Evolutionary conservation across 2,329 filamentous ascomycete genomes (phyloP).

Genomic region (Colletotrichum higginsianum): DNA sequence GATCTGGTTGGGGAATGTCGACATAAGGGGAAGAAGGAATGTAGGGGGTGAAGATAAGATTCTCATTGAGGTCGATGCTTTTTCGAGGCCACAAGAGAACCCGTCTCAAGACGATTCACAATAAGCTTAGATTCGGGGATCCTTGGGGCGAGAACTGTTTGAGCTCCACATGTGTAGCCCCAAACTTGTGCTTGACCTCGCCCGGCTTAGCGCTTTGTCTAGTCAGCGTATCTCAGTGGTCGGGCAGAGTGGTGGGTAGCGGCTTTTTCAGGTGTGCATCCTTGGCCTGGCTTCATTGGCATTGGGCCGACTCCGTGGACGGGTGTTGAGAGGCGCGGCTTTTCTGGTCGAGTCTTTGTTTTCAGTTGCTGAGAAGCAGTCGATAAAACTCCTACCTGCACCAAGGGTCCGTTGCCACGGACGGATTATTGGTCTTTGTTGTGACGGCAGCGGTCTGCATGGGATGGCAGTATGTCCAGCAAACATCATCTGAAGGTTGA

Average conservation of each 20-base stretch:
- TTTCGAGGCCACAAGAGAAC: not conserved
- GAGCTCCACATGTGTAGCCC: slow-evolving; percentile 11
- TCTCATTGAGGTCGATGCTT: not conserved
- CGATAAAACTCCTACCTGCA: slow-evolving; percentile 8
- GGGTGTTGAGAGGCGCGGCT: slow-evolving; percentile 32
- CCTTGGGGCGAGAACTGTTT: not conserved
- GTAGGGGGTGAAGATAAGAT: too few species aligned
- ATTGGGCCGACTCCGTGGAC: slow-evolving; percentile 23
- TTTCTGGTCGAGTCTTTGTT: slow-evolving; percentile 9
- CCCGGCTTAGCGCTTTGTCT: slow-evolving; percentile 1
- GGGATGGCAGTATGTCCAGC: not conserved
- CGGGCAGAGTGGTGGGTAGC: slow-evolving; percentile 17
- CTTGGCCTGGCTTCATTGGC: slow-evolving; percentile 13
- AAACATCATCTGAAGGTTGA: not conserved
- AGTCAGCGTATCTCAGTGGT: slow-evolving; percentile 5
- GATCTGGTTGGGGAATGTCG: not conserved
- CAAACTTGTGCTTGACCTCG: slow-evolving; percentile 2
- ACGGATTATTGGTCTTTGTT: not conserved
- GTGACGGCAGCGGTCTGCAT: not conserved
- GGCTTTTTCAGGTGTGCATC: slow-evolving; percentile 29
- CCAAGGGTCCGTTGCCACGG: slow-evolving; percentile 7
- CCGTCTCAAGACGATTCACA: not conserved
- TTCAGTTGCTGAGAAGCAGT: not conserved
- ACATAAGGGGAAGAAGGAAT: too few species aligned
- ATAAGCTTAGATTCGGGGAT: not conserved